These are phyloP conservation scores for Pleodorina starrii DNA, from an alignment of 139 green algal species.

Conservation along the genomic window DNA sequence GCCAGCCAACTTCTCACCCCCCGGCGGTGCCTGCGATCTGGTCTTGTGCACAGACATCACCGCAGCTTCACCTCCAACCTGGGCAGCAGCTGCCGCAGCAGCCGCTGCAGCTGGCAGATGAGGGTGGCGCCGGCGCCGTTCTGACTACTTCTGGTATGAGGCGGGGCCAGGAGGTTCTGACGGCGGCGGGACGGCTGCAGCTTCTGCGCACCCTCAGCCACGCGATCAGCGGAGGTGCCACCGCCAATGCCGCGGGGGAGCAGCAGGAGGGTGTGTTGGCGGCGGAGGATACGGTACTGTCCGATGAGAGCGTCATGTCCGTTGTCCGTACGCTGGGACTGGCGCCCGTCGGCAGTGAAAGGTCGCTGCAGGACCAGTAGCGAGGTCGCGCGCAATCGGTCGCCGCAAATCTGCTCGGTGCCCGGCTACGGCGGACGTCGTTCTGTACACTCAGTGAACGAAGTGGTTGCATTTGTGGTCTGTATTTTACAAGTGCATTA, in stretches of 20 bases:
- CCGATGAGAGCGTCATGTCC: constrained; percentile 4
- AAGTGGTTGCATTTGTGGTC: no score
- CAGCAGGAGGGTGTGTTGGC: neutral
- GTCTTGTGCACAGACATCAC: neutral
- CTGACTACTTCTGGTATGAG: neutral
- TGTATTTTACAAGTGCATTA: no score
- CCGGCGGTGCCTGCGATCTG: neutral
- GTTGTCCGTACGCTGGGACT: constrained; percentile 9
- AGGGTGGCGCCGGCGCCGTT: neutral
- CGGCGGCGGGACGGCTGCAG: neutral
- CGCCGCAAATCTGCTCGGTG: no score
- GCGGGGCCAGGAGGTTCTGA: neutral
- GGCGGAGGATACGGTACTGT: neutral
- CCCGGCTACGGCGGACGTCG: no score
- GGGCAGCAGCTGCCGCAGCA: neutral
- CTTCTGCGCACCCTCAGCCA: neutral
- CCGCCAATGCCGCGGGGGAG: neutral
- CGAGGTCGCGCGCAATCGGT: no score
- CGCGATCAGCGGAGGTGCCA: neutral
- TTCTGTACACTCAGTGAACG: no score
- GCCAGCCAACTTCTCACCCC: neutral
- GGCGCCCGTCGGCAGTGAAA: constrained; percentile 13
- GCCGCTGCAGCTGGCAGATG: neutral
- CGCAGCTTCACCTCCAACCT: neutral
- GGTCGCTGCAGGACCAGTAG: neutral